Conservation (phyloP, 2,329 filamentous ascomycete species). For the Gremmenia infestans region DNA sequence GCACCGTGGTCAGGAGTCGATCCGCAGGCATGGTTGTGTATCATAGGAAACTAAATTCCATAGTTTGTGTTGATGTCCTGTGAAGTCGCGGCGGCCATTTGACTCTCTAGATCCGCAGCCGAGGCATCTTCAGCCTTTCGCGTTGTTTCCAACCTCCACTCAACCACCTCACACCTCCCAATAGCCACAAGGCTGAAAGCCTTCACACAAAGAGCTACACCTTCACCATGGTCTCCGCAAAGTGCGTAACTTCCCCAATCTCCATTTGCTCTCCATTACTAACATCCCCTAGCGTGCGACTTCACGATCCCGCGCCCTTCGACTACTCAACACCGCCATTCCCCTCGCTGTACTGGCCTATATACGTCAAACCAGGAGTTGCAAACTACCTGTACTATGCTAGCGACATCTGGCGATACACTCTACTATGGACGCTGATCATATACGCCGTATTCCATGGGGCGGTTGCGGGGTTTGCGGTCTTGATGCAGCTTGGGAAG, state of each 20-base stretch:
- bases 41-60: conserved; percentile 3
- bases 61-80: neutral
- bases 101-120: conserved; percentile 2
- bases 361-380: conserved; percentile 39
- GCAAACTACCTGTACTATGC: conserved; percentile 52
- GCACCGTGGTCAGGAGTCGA: conserved; percentile 30
- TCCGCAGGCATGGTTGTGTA: conserved; percentile 28
- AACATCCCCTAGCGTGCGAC: conserved; percentile 18
- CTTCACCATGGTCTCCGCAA: conserved; percentile 12
- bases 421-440: conserved; percentile 63
- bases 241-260: conserved; percentile 11
- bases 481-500: conserved; percentile 48
- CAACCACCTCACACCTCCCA: neutral
- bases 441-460: conserved; percentile 57
- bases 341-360: conserved; percentile 64
- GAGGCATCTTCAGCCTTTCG: conserved; percentile 11
- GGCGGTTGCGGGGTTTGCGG: conserved; percentile 53
- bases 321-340: conserved; percentile 59
- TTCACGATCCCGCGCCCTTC: conserved; percentile 29
- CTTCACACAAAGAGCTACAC: too few species aligned
- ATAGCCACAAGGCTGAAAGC: conserved; percentile 6
- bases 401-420: conserved; percentile 64
- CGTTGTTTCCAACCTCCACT: neutral
- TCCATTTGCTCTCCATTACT: neutral
- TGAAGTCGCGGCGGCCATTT: neutral